phyloP scores from a whole-genome alignment of 2,329 filamentous ascomycete genomes.

The Trichoderma atrobrunneum region DNA sequence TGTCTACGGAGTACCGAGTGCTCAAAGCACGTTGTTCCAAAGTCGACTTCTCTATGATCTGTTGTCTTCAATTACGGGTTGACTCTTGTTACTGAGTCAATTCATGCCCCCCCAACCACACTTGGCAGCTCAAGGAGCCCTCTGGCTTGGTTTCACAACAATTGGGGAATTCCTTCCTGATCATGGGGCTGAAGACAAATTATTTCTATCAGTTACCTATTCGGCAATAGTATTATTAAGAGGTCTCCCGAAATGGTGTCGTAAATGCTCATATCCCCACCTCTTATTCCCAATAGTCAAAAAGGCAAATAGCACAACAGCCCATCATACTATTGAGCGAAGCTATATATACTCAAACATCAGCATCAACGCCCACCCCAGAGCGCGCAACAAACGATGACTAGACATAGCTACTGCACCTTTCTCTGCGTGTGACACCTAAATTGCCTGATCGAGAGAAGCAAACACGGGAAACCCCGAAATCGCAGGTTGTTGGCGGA shows the following conservation, averaged over 20 bases:
- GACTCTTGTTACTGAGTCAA: not conserved
- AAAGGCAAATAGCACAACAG: not conserved
- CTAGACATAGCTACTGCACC: not conserved
- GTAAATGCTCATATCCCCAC: not conserved
- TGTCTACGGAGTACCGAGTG: not conserved
- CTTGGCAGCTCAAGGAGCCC: not conserved
- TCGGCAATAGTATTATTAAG: not conserved
- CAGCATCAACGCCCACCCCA: not conserved
- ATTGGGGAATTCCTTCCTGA: not conserved
- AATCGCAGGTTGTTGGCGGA: not conserved
- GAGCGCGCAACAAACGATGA: not conserved
- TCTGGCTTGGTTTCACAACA: not conserved
- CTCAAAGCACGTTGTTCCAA: not conserved
- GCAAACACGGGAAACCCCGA: not conserved
- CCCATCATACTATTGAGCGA: not conserved
- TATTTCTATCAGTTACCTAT: not conserved
- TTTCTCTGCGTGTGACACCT: not conserved
- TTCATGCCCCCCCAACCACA: not conserved
- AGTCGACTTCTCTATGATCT: not conserved
- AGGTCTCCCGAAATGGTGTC: not conserved
- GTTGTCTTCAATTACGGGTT: not conserved
- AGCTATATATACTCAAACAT: not conserved
- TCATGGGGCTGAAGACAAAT: not conserved
- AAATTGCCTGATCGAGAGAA: not conserved
- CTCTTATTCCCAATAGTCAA: not conserved